Base-by-base conservation (phyloP, 371 early-diverging fungal genomes). In the Mucor indicus region DNA sequence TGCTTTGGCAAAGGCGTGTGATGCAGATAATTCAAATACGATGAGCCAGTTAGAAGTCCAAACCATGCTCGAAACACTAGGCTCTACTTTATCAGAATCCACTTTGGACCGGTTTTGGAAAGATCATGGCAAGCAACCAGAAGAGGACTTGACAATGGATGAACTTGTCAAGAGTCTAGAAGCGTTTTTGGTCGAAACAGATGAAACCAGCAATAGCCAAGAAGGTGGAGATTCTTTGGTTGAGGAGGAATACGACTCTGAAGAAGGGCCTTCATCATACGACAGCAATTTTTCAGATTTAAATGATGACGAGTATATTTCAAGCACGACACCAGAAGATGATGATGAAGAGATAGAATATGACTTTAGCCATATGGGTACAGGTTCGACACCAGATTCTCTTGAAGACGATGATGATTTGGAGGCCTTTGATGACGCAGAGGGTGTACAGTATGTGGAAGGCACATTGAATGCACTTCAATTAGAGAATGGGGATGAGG, bases 61-160 rank as follows among this genome's bases (percentile, higher is more conserved):
- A 22, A 79, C 91, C 22, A 84, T 91, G 86, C 67, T 93, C 10
- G 90, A 87, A 35, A 76, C 81, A 32, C 57, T 93, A 8, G 88
- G 86, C 2, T 83, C 84, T n/a, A 87, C 77, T 10, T 78, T 89
- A 17, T 78, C 84, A 0, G 86, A 84, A 38, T 69, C 80, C 10
- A 84, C 87, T 0, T 69, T 91, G 4, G 78, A 82, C 37, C 54
- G 58, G 4, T 83, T 87, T 48, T 90, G 88, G 76, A 38, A 60
- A 4, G 64, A 75, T 3, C 74, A 79, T 36, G 65, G 65, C 19
- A 86, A 86, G 44, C 68, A 75, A 25, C 77, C 80, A 0, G 67
- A 61, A 9, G 85, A 86, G 13, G 87, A 81, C 19, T 56, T 92
- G 22, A 62, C 83, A 1, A 78, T 86, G 48, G 83, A 81, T 8